Evolutionary conservation across 1,139 yeast species (phyloP).

Genomic region (Barnettozyma hawaiiensis): DNA sequence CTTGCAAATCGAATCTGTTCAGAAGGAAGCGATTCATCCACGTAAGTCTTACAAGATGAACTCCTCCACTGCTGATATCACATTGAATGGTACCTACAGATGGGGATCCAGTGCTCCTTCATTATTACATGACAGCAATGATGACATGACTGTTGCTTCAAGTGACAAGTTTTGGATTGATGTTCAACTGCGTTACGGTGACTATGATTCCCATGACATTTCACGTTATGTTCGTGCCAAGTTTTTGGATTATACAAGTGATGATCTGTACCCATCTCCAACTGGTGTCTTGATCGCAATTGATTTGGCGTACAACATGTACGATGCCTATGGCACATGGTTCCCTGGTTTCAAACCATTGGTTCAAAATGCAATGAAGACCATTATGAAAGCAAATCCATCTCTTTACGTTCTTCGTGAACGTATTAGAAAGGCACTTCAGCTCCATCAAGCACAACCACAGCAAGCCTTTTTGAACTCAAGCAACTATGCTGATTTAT

Average conservation of each 20-base stretch:
- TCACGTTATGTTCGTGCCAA: constrained; percentile 92
- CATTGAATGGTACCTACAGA: constrained; percentile 65
- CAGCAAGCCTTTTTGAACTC: constrained; percentile 90
- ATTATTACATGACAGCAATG: constrained; percentile 58
- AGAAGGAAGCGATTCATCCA: constrained; percentile 92
- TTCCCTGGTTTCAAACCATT: constrained; percentile 90
- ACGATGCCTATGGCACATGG: constrained; percentile 97
- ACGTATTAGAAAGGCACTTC: constrained; percentile 89
- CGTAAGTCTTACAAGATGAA: constrained; percentile 97
- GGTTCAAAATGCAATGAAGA: constrained; percentile 87
- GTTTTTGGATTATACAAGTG: constrained; percentile 87
- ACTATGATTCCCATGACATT: constrained; percentile 95
- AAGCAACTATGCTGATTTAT: constrained; percentile 82
- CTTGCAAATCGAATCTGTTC: constrained; percentile 78
- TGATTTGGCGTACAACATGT: constrained; percentile 93
- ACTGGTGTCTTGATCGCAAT: constrained; percentile 89
- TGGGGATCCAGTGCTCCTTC: constrained; percentile 90
- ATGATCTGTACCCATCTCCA: constrained; percentile 86
- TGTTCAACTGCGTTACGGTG: constrained; percentile 93
- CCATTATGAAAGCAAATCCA: constrained; percentile 93
- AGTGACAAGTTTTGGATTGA: constrained; percentile 90
- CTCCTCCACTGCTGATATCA: constrained; percentile 89
- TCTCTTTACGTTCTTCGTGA: constrained; percentile 89
- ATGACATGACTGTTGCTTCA: constrained; percentile 41
- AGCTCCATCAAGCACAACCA: constrained; percentile 88